Evolutionary conservation across 1,139 yeast genomes (phyloP).

Genomic region (Geotrichum fermentans): DNA sequence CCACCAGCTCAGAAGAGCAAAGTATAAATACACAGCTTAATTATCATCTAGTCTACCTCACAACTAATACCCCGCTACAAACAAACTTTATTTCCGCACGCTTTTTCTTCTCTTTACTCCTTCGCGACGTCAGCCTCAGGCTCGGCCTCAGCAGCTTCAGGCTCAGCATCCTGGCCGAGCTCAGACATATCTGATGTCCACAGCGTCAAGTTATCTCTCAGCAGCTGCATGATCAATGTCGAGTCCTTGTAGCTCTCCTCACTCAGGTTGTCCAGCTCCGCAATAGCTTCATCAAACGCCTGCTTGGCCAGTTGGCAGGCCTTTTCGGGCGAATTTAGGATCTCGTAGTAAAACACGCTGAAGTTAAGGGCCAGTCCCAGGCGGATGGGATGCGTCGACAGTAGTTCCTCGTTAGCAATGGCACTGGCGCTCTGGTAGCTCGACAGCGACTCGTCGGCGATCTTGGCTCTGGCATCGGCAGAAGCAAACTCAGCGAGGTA

Average conservation of each 20-base stretch:
- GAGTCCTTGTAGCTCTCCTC: constrained; percentile 99
- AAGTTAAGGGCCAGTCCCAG: constrained; percentile 96
- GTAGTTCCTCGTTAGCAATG: constrained; percentile 95
- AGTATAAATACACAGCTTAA: too few relatives aligned
- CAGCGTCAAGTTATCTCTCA: constrained; percentile 96
- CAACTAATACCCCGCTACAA: too few relatives aligned
- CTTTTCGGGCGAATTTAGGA: constrained; percentile 95
- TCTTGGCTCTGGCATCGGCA: constrained; percentile 88
- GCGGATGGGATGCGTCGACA: constrained; percentile 98
- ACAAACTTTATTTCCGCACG: too few relatives aligned
- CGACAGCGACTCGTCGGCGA: constrained; percentile 89
- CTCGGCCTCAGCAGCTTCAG: constrained; percentile 17
- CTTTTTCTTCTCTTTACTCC: too few relatives aligned
- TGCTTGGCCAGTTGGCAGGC: constrained; percentile 99
- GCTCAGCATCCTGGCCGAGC: constrained; percentile 7
- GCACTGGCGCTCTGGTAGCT: constrained; percentile 96
- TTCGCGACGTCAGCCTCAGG: constrained; percentile 22
- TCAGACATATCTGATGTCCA: constrained; percentile 45
- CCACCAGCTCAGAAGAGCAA: too few relatives aligned
- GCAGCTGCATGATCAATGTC: constrained; percentile 95
- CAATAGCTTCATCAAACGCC: constrained; percentile 98
- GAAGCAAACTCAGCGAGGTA: constrained; percentile 96
- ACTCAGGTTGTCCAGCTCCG: constrained; percentile 94
- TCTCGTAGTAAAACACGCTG: constrained; percentile 97
- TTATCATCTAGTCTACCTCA: too few relatives aligned